A percentile compares a stretch with the other conserved stretches of the same genome.
Evolutionary conservation across 768 basidiomycete species (phyloP).

Genomic region (Exidia glandulosa): DNA sequence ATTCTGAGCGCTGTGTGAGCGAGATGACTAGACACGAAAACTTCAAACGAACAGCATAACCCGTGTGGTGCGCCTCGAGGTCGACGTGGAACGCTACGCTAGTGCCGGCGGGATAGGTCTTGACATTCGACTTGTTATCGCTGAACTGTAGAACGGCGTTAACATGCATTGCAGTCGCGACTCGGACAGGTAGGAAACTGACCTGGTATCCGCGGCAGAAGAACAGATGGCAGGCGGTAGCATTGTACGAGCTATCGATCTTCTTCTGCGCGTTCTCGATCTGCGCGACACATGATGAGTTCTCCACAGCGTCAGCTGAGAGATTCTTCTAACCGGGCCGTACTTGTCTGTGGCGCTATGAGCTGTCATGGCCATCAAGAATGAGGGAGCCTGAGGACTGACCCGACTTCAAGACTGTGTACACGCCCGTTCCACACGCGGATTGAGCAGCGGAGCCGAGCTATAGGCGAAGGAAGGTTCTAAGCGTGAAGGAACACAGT

Average conservation of each 20-base stretch:
- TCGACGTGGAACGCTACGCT: conserved; percentile 1
- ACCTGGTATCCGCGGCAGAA: not conserved
- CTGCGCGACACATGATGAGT: not conserved
- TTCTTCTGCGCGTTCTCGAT: conserved; percentile 1
- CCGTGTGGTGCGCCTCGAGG: conserved; percentile 2
- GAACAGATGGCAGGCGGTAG: conserved; percentile 1
- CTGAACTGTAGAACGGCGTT: not conserved
- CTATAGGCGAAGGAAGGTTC: not conserved
- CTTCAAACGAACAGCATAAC: not conserved
- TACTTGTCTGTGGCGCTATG: not conserved
- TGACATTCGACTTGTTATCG: not conserved
- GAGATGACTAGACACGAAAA: not conserved
- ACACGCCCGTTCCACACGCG: not conserved
- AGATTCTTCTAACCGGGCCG: not conserved
- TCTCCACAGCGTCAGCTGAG: not conserved
- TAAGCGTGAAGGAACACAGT: not conserved
- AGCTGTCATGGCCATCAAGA: not conserved
- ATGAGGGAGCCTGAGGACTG: not conserved
- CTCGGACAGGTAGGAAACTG: not conserved
- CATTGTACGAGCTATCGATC: not conserved
- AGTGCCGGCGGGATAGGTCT: not conserved
- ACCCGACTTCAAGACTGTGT: not conserved
- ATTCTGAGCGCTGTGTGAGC: not conserved
- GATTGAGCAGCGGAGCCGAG: not conserved
- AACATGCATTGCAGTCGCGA: not conserved